Evolutionary conservation across 2,329 filamentous ascomycete genomes (phyloP), one percentile per base, ranked within the genome.

Genomic region (Colletotrichum euphorbiae): DNA sequence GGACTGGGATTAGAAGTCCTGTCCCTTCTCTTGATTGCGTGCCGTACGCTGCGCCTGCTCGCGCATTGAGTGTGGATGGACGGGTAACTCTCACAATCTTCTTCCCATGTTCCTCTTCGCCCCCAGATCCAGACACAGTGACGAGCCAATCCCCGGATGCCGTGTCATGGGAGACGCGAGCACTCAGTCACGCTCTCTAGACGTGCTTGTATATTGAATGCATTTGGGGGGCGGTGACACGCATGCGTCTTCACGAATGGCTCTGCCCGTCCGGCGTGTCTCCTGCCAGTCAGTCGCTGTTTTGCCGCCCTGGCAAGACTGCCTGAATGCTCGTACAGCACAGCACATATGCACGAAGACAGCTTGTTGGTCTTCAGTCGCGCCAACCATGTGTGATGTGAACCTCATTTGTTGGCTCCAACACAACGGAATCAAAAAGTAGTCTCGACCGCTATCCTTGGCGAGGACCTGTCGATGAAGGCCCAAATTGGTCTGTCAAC

Each of bases 231-330:
- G 54, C 66, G 21, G 48, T 54, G 50, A 36, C 46, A 54, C 54
- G 33, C 62, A 46, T 54, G 46, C 54, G 40, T 59, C 33, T 38
- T 60, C 19, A 21, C 55, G 61, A 50, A 66, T 48, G 61, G 62
- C 48, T 58, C 46, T 66, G 54, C 66, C 61, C 48, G 52, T 50
- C 61, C 33, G 40, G 54, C 42, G 24, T 55, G 59, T 42, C 50
- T 24, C 24, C 17, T 12, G 45, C 64, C 64, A 42, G 59, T 67
- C 45, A 28, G 7, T 57, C 31, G 46, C 28, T 19, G 12, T 15
- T 64, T 69, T 65, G 48, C 66, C 66, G 66, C 61, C 65, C 48
- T 59, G 61, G 61, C 65, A 24, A 59, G 66, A 69, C 24, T 45
- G n/a, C 19, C 19, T 60, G 51, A 5, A 21, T 51, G 52, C 4